A percentile compares a stretch with the other conserved stretches of the same genome.
These are phyloP conservation scores for Vaucheria bursata DNA, from an alignment of 352 stramenopile genomes.

Conservation along the genomic window DNA sequence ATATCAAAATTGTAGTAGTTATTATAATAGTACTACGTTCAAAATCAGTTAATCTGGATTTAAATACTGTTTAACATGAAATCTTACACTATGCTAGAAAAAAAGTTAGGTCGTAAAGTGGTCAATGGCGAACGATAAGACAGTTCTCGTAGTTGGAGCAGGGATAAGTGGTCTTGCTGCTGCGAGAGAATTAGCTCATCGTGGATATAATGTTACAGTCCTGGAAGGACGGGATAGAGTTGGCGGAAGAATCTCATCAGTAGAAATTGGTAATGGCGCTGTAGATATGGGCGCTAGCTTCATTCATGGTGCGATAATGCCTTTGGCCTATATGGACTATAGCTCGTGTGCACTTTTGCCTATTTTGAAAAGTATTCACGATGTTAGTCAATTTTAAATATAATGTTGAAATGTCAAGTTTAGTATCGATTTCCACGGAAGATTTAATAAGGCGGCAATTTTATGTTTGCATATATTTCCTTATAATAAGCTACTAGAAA, in stretches of 20 bases:
- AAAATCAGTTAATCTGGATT: no score
- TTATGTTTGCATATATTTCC: no score
- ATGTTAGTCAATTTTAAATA: neutral
- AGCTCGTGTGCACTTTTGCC: constrained; percentile 1
- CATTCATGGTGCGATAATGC: constrained; percentile 2
- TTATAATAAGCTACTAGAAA: no score
- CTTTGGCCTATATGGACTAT: neutral
- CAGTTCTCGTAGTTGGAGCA: constrained; percentile 63
- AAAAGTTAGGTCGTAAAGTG: no score
- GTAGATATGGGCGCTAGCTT: constrained; percentile 42
- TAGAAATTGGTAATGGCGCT: constrained; percentile 55
- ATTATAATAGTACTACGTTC: no score
- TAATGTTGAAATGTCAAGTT: neutral
- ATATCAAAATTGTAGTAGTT: no score
- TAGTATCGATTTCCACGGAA: no score
- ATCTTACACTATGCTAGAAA: no score
- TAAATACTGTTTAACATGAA: no score
- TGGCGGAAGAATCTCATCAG: constrained; percentile 53
- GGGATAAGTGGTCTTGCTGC: constrained; percentile 62
- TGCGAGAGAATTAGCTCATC: constrained; percentile 59
- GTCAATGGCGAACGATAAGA: no score
- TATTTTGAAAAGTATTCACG: neutral
- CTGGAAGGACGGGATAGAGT: constrained; percentile 59
- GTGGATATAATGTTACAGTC: constrained; percentile 62
- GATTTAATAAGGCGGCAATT: no score